Conservation (phyloP, 768 basidiomycete genomes). For the Mycena leptocephala region DNA sequence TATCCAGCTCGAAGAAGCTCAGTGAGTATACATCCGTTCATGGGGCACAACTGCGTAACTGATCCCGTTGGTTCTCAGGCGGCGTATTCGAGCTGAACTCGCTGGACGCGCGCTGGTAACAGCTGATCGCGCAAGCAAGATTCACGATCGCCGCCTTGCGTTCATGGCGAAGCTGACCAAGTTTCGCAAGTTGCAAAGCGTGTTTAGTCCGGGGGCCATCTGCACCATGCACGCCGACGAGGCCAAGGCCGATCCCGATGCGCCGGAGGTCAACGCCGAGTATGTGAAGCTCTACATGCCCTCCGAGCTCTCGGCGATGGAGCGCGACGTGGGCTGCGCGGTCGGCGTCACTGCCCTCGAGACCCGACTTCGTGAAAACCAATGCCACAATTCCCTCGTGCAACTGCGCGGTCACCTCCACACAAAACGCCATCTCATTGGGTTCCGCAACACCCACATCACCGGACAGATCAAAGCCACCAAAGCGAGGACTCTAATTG, state of each 20-base stretch:
- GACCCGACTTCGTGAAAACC: too few relatives aligned
- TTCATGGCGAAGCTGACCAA: constrained; percentile 3
- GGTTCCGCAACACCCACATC: too few relatives aligned
- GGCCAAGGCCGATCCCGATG: neutral
- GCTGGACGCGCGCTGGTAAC: neutral
- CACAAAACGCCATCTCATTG: too few relatives aligned
- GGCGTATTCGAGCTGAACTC: neutral
- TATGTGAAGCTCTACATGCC: neutral
- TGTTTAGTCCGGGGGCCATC: neutral
- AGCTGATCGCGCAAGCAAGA: neutral
- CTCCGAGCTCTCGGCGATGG: neutral
- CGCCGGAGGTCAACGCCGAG: neutral
- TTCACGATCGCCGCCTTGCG: neutral
- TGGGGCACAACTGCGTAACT: too few relatives aligned
- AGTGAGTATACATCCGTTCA: neutral
- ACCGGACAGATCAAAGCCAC: too few relatives aligned
- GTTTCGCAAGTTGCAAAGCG: neutral
- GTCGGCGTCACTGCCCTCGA: neutral
- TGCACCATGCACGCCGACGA: neutral
- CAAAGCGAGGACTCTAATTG: neutral
- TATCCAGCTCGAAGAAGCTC: constrained; percentile 15
- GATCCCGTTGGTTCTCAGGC: neutral
- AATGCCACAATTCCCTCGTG: too few relatives aligned
- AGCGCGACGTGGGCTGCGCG: neutral
- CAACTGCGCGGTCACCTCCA: too few relatives aligned